Percentiles rank a stretch among this genome's conserved stretches.
Evolutionary conservation across 2,329 filamentous ascomycete genomes (phyloP).

Genomic region (Dactylella cylindrospora): DNA sequence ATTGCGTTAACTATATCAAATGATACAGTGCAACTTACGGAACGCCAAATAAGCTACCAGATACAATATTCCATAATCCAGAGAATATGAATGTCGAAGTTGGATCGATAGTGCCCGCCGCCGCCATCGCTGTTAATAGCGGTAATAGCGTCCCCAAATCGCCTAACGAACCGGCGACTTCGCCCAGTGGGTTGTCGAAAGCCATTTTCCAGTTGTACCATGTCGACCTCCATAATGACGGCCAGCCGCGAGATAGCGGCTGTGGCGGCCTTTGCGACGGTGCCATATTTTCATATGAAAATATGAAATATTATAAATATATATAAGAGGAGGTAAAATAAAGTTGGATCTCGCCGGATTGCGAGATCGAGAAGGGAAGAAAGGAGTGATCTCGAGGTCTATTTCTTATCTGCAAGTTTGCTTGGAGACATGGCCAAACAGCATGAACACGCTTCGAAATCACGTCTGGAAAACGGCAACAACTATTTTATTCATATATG

Average conservation of each 20-base stretch:
- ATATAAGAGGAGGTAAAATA: constrained; percentile 7
- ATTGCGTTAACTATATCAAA: not conserved
- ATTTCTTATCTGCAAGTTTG: too few species aligned
- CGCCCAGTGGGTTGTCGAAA: constrained; percentile 62
- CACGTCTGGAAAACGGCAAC: too few species aligned
- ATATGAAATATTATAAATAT: not conserved
- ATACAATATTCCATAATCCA: constrained; percentile 80
- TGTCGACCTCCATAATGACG: constrained; percentile 36
- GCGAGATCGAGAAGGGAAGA: too few species aligned
- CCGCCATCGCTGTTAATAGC: constrained; percentile 63
- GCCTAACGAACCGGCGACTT: constrained; percentile 77
- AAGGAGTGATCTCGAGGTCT: too few species aligned
- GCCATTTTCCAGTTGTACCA: constrained; percentile 54
- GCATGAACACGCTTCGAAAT: too few species aligned
- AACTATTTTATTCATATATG: too few species aligned
- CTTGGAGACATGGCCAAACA: too few species aligned
- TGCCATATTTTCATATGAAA: constrained; percentile 31
- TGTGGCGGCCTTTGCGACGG: constrained; percentile 23
- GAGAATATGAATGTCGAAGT: constrained; percentile 84
- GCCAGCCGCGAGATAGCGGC: constrained; percentile 41
- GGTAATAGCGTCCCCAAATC: constrained; percentile 46
- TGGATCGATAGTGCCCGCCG: constrained; percentile 76
- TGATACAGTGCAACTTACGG: constrained; percentile 57
- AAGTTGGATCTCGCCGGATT: too few species aligned
- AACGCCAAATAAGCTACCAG: constrained; percentile 79